Evolutionary conservation across 1,139 yeast genomes (phyloP), one percentile per base, ranked within the genome.

Genomic region (Diutina scorzettiae): DNA sequence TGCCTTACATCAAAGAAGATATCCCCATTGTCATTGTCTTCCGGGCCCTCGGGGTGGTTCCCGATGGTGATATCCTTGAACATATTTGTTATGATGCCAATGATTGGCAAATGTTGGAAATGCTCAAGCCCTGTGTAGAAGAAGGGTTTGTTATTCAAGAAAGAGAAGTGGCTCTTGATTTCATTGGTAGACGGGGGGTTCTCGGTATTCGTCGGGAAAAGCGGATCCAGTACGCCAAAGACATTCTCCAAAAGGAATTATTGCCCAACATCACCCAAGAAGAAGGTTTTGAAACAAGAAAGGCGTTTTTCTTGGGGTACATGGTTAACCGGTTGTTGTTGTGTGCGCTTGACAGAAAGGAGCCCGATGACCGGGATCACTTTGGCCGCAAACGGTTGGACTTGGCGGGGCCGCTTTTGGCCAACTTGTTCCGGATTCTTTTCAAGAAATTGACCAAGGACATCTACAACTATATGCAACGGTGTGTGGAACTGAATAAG

Each of bases 41-140:
- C 64, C 76, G 98, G 69, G 99, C 99, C 16, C 72, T 93, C 49
- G 99, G 99, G 52, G 93, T 91, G 44, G 96, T 93, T 20, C 97
- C 97, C 21, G 99, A 91, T 69, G 97, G 98, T 60, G 99, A 93
- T 67, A 93, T 91, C 55, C 70, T 93, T 53, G 97, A 91, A 63
- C 98, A 91, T 62, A 91, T 91, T 46, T 93, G 98, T 67, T 93
- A 89, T 60, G 99, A 91, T 62, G 89, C 89, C 45, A 84, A 82
- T 52, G 99, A 91, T 67, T 89, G 97, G 96, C 98, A 91, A 65
- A 93, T 93, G 98, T 75, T 91, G 63, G 99, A 93, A 66, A 86
- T 91, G 94, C 73, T 93, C 57, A 93, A 91, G 60, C 98, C 99
- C 4, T 91, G 98, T 75, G 95, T 93, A 48, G 99, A 93, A 63